Evolutionary conservation across 495 filamentous ascomycete species (phyloP).

Genomic region (Cairneyella variabilis): DNA sequence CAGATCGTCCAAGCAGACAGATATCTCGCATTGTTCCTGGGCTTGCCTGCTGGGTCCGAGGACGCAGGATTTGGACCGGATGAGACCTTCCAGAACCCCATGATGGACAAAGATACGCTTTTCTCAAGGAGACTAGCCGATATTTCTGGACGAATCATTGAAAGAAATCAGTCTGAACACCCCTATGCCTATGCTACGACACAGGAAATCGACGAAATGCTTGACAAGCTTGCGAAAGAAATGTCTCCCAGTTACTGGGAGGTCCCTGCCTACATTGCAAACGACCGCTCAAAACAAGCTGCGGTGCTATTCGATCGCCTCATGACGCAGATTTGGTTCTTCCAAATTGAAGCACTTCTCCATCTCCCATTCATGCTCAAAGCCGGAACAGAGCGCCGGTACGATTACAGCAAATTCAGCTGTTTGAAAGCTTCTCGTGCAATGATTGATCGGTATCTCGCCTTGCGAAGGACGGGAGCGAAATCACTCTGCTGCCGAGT

Average conservation of each 20-base stretch:
- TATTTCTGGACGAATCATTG: conserved; percentile 37
- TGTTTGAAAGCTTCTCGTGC: conserved; percentile 38
- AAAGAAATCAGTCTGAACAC: conserved; percentile 31
- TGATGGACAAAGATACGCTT: conserved; percentile 4
- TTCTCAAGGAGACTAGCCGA: conserved; percentile 23
- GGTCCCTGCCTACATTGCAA: conserved; percentile 2
- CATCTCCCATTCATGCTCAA: conserved; percentile 47
- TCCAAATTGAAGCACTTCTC: conserved; percentile 37
- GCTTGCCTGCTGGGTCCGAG: conserved; percentile 33
- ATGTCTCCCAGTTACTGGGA: conserved; percentile 37
- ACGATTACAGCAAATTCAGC: conserved; percentile 45
- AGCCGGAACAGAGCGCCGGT: conserved; percentile 36
- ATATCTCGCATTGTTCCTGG: conserved; percentile 35
- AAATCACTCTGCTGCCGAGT: conserved; percentile 37
- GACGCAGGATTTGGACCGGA: conserved; percentile 33
- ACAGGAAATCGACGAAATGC: conserved; percentile 40
- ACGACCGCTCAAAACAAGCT: background rate
- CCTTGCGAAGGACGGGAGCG: conserved; percentile 32
- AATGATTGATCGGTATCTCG: conserved; percentile 37
- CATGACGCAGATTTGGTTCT: conserved; percentile 42
- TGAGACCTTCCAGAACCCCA: conserved; percentile 24
- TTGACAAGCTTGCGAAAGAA: conserved; percentile 32
- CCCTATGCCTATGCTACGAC: conserved; percentile 26
- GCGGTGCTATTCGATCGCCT: conserved; percentile 29
- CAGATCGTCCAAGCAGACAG: conserved; percentile 22